Base-by-base conservation (phyloP, 2,329 filamentous ascomycete genomes). In the Colletotrichum spaethianum region DNA sequence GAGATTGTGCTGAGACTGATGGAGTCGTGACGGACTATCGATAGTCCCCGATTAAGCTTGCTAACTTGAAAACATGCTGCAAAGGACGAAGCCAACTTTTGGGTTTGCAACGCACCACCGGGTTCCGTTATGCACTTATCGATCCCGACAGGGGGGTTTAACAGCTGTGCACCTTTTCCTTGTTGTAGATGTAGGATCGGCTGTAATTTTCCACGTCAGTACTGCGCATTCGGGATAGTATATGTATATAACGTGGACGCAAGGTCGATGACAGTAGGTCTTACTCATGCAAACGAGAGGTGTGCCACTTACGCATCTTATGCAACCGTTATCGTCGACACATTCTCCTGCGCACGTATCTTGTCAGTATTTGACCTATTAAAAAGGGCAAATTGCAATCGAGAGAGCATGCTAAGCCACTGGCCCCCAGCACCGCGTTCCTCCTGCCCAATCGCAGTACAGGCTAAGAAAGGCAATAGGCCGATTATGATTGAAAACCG, bases 201-300 rank as follows among this genome's bases (percentile, higher is more conserved):
- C 53, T 56, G 9, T n/a, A 9, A 40, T 12, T 7, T 2, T 2
- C 1, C 33, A 8, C n/a, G 3, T 56, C n/a, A 56, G 31, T 20
- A 26, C 48, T 23, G 33, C n/a, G 6, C 1, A 4, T 16, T 26
- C 20, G 2, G n/a, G 11, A 9, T 26, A 1, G 14, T 9, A 14
- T 16, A 33, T 6, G 18, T 3, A 14, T 18, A 40, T n/a, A n/a
- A 14, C 20, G 16, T 16, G 11, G 23, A 26, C 2, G 1, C 2
- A 26, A n/a, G 23, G 36, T 38, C 44, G 36, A 5, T 23, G 5
- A 3, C 11, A 8, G 26, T 23, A n/a, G 7, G 33, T 36, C 33
- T 36, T 68, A 63, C 59, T 68, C 20, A 63, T 68, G 50, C 65
- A 68, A 23, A 68, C 31, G 6, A 68, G 50, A 5, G 65, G 65